Conservation (phyloP, 2,329 filamentous ascomycete species). For the Neonectria neomacrospora region DNA sequence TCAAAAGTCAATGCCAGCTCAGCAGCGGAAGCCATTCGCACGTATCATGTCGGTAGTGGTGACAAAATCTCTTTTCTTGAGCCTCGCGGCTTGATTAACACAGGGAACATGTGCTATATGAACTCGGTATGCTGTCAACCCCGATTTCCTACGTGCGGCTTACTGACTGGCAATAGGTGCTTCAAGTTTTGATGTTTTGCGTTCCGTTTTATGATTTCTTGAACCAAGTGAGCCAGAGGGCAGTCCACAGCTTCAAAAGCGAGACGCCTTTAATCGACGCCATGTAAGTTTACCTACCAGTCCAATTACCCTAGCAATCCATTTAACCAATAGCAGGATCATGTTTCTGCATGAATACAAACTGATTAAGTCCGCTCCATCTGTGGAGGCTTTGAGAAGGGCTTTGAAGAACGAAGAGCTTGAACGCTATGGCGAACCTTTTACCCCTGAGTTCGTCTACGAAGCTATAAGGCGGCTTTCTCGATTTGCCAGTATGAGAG, state of each 20-base stretch:
- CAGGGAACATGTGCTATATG: conserved; percentile 99
- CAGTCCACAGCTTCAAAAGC: conserved; percentile 92
- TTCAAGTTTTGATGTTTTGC: conserved; percentile 95
- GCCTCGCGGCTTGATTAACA: conserved; percentile 93
- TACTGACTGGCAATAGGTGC: conserved; percentile 70
- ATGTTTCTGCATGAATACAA: conserved; percentile 96
- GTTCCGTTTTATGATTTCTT: conserved; percentile 94
- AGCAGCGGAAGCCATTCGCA: conserved; percentile 79
- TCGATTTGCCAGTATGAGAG: conserved; percentile 91
- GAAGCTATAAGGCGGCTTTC: conserved; percentile 88
- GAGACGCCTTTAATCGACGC: conserved; percentile 94
- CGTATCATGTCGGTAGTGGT: conserved; percentile 74
- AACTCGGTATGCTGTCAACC: conserved; percentile 79
- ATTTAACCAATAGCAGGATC: conserved; percentile 67
- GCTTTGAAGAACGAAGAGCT: conserved; percentile 84
- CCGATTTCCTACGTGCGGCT: background rate
- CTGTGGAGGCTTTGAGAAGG: conserved; percentile 77
- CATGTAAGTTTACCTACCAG: conserved; percentile 72
- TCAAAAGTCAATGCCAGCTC: conserved; percentile 64
- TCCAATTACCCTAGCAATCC: background rate
- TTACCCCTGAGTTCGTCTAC: conserved; percentile 95
- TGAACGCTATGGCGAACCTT: conserved; percentile 89
- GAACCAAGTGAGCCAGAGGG: conserved; percentile 84
- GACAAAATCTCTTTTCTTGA: conserved; percentile 85
- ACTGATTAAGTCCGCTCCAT: conserved; percentile 81